Conservation (phyloP, 2,329 filamentous ascomycete genomes). For the Hirsutella thompsonii region DNA sequence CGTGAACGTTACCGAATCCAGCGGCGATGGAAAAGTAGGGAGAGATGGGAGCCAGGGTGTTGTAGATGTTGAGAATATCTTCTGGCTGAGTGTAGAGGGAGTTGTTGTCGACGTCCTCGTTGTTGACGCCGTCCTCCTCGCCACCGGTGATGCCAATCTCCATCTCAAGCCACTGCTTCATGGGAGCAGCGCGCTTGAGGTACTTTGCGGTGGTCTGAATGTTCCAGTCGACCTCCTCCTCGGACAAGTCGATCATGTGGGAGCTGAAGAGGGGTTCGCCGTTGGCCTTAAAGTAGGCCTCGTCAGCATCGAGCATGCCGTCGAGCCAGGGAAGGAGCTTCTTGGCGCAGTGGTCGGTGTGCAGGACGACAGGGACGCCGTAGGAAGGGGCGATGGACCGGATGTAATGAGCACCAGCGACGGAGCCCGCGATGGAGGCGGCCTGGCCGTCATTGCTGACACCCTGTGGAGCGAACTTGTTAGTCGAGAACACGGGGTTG, state of each 20-base stretch:
- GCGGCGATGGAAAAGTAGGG: constrained; percentile 97
- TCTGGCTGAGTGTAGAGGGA: constrained; percentile 96
- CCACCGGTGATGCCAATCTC: constrained; percentile 78
- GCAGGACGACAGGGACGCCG: constrained; percentile 80
- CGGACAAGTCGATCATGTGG: constrained; percentile 98
- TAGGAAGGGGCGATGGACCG: constrained; percentile 77
- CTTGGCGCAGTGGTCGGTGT: constrained; percentile 99
- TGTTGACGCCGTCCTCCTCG: constrained; percentile 98
- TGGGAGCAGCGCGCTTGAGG: constrained; percentile 83
- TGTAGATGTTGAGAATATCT: constrained; percentile 87
- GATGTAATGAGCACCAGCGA: constrained; percentile 90
- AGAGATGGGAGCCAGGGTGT: constrained; percentile 72
- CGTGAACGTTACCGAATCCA: constrained; percentile 97
- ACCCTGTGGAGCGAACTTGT: constrained; percentile 31
- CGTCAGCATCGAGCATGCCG: constrained; percentile 88
- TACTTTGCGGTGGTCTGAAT: constrained; percentile 85
- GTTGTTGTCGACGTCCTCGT: constrained; percentile 94
- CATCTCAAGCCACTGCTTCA: constrained; percentile 99
- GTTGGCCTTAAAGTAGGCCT: constrained; percentile 87
- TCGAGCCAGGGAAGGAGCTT: constrained; percentile 98
- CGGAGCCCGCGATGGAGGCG: constrained; percentile 75
- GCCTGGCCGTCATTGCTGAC: constrained; percentile 70
- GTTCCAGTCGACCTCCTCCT: constrained; percentile 85
- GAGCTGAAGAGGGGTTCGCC: constrained; percentile 88
- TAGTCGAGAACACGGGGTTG: neutral